Base-by-base conservation (phyloP, 2,329 filamentous ascomycete genomes). In the Fusarium illudens region DNA sequence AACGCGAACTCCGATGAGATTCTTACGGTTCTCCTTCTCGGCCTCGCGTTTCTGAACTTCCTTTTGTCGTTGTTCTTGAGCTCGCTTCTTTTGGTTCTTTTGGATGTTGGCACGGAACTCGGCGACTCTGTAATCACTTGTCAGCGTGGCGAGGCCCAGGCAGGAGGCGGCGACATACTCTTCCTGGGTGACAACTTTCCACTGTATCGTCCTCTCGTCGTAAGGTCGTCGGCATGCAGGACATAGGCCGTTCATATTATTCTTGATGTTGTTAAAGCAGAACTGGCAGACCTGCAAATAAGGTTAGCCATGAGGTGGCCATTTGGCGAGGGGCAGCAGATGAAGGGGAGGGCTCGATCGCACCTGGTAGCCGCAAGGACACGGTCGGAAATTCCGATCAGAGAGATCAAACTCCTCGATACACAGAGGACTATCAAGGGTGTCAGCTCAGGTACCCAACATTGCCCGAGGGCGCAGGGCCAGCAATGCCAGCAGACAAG, bases 201-300 rank as follows among this genome's bases (percentile, higher is more conserved):
- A 99, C 80, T 97, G 89, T 78, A 99, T 98, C 29, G 94, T 96
- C 78, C 95, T 95, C 73, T 99, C 96, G 79, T 97, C 94, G 79
- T 99, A 99, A 6, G 93, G 91, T 78, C 96, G 88, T 80, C 96
- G 89, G 79, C 96, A 99, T 71, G 97, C 97, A n/a, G 96, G 96
- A 79, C 96, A 99, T 60, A 97, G 87, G 33, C 95, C 94, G 77
- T 97, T 98, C 87, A 97, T 94, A 75, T 97, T 97, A 74, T 92
- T 97, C 82, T 96, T 97, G 79, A 99, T 96, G 79, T 98, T 99
- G 82, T 99, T 97, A 84, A 95, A 99, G 83, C 96, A 99, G 82
- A 99, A 99, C 84, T 99, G 96, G 81, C 96, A 99, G 79, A 99
- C 95, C 94, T 97, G 29, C 0, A 39, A 44, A 11, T 17, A 39